Evolutionary conservation across 2,329 filamentous ascomycete species (phyloP).

Genomic region (Thermothelomyces thermophilus): DNA sequence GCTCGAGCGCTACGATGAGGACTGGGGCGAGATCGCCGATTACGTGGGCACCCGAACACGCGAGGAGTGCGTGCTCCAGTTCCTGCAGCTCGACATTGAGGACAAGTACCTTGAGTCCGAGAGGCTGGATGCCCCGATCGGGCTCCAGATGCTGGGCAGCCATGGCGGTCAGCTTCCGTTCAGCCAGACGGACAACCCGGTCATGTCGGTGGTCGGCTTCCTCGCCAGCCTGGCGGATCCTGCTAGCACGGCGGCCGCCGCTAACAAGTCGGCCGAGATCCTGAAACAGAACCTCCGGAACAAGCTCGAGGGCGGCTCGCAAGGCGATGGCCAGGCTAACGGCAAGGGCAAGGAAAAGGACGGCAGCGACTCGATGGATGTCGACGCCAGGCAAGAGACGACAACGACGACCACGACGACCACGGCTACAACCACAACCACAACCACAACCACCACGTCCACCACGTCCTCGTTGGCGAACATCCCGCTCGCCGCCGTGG

Average conservation of each 20-base stretch:
- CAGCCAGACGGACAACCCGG: slow-evolving; percentile 87
- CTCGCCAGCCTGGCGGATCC: slow-evolving; percentile 87
- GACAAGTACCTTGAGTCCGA: slow-evolving; percentile 91
- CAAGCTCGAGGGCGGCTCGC: slow-evolving; percentile 55
- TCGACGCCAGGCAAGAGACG: slow-evolving; percentile 46
- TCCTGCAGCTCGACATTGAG: slow-evolving; percentile 92
- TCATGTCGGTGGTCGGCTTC: slow-evolving; percentile 94
- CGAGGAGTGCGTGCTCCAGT: slow-evolving; percentile 95
- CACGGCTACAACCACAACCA: slow-evolving; percentile 42
- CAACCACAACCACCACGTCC: slow-evolving; percentile 40
- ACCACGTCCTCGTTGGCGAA: too few relatives aligned
- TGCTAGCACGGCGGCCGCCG: slow-evolving; percentile 81
- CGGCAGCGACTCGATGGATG: slow-evolving; percentile 55
- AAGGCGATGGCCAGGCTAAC: slow-evolving; percentile 40
- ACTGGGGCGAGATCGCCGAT: slow-evolving; percentile 89
- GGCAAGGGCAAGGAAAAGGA: slow-evolving; percentile 54
- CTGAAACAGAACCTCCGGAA: slow-evolving; percentile 74
- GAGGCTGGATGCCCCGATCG: slow-evolving; percentile 47
- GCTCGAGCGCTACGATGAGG: slow-evolving; percentile 87
- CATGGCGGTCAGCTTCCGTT: slow-evolving; percentile 80
- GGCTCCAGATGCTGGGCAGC: slow-evolving; percentile 61
- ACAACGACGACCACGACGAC: slow-evolving; percentile 44
- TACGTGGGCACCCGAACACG: slow-evolving; percentile 86
- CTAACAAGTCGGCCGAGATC: slow-evolving; percentile 78
- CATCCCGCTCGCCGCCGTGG: slow-evolving; percentile 78